These are phyloP conservation scores for Leishmania tarentolae DNA, from an alignment of 208 protist genomes.

Conservation along the genomic window DNA sequence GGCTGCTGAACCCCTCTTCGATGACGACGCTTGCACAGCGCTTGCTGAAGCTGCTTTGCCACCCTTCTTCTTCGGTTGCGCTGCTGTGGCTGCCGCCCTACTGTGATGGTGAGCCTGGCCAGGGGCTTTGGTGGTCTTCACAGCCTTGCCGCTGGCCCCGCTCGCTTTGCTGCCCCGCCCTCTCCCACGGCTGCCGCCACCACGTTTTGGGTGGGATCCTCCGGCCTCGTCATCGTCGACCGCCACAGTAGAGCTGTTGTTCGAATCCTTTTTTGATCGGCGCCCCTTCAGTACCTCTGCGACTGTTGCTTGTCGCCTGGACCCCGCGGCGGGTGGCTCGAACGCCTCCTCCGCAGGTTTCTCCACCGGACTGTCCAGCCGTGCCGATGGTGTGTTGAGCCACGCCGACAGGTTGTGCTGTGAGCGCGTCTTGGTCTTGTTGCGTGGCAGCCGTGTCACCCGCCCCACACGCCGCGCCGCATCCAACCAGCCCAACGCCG, in stretches of 20 bases:
- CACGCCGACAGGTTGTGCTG: slow-evolving; percentile 77
- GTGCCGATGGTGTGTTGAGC: slow-evolving; percentile 63
- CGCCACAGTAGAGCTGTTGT: slow-evolving; percentile 13
- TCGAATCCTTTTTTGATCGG: slow-evolving; percentile 25
- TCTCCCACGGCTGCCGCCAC: neutral
- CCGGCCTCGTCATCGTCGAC: neutral
- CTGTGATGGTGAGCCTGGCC: neutral
- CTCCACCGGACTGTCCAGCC: slow-evolving; percentile 15
- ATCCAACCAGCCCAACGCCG: slow-evolving; percentile 60
- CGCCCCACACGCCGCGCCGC: slow-evolving; percentile 55
- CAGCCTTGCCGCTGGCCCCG: neutral
- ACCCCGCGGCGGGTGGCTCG: neutral
- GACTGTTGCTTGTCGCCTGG: slow-evolving; percentile 29
- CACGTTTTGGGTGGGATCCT: slow-evolving; percentile 6
- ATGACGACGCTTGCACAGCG: neutral
- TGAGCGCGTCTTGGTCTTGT: slow-evolving; percentile 45
- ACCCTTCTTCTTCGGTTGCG: slow-evolving; percentile 14
- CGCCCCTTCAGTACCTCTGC: slow-evolving; percentile 19
- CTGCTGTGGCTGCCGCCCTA: neutral
- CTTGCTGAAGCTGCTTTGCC: slow-evolving; percentile 13
- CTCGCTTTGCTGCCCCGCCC: slow-evolving; percentile 12
- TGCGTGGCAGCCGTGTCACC: slow-evolving; percentile 47
- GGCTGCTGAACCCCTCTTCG: slow-evolving; percentile 21
- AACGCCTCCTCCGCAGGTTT: slow-evolving; percentile 1
- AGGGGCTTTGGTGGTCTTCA: slow-evolving; percentile 14